Percentiles rank a stretch among this genome's conserved stretches.
phyloP scores from a whole-genome alignment of 768 basidiomycete species.

The Leccinum imitatum region DNA sequence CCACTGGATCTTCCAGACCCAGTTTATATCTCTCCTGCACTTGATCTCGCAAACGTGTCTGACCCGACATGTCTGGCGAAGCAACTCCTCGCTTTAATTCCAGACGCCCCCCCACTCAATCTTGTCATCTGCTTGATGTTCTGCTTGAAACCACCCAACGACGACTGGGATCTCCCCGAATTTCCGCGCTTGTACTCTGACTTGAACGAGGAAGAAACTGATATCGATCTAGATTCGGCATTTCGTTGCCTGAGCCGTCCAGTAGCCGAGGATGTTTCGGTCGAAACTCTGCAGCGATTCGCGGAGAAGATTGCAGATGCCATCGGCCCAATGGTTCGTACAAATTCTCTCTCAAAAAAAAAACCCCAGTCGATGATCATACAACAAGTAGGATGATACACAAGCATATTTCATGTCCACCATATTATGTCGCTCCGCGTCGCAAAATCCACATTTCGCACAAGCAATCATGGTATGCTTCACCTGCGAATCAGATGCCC shows the following conservation, averaged over 20 bases:
- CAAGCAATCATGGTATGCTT: conserved; percentile 44
- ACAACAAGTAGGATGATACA: conserved; percentile 41
- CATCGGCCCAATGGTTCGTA: conserved; percentile 56
- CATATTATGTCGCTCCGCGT: conserved; percentile 61
- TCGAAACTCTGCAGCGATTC: conserved; percentile 53
- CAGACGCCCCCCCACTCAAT: conserved; percentile 59
- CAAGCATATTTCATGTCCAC: conserved; percentile 63
- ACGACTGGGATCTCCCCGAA: conserved; percentile 77
- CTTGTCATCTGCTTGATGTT: conserved; percentile 73
- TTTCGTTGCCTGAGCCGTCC: conserved; percentile 55
- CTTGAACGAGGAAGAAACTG: conserved; percentile 48
- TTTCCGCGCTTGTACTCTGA: conserved; percentile 73
- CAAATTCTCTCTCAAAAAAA: not conserved
- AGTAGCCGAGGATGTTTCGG: conserved; percentile 53
- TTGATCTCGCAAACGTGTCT: conserved; percentile 59
- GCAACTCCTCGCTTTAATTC: conserved; percentile 59
- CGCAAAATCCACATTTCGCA: conserved; percentile 54
- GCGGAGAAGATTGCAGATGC: conserved; percentile 54
- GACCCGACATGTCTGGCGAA: conserved; percentile 65
- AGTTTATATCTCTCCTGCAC: conserved; percentile 43
- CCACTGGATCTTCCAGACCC: conserved; percentile 36
- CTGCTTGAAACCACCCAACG: conserved; percentile 71
- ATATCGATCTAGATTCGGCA: conserved; percentile 59
- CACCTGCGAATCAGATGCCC: not conserved
- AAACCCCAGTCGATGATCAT: conserved; percentile 2